These are phyloP conservation scores for Candida vartiovaarae DNA, from an alignment of 805 yeast genomes.

Conservation along the genomic window DNA sequence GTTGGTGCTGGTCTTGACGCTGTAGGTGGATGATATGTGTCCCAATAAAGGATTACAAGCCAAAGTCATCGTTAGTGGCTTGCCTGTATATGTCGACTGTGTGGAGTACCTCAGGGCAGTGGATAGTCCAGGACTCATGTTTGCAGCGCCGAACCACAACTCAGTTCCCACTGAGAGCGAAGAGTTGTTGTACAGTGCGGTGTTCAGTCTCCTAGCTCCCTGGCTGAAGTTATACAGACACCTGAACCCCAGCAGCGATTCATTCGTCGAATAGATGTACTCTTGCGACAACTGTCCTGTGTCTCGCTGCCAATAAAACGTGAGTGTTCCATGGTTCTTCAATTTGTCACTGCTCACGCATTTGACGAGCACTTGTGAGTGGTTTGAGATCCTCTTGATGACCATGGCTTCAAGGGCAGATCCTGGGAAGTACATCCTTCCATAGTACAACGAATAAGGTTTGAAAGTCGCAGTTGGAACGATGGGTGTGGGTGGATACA, in stretches of 20 bases:
- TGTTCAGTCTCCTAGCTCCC: constrained; percentile 30
- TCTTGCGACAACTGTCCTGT: constrained; percentile 61
- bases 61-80: constrained; percentile 82
- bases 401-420: constrained; percentile 83
- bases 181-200: constrained; percentile 49
- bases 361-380: constrained; percentile 61
- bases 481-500: constrained; percentile 25
- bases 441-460: constrained; percentile 55
- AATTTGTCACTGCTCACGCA: constrained; percentile 64
- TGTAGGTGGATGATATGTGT: constrained; percentile 78
- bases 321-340: constrained; percentile 48
- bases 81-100: constrained; percentile 77
- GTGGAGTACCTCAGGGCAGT: constrained; percentile 82
- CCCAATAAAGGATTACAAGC: constrained; percentile 89
- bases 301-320: constrained; percentile 66
- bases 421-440: constrained; percentile 84
- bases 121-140: constrained; percentile 86
- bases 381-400: constrained; percentile 51
- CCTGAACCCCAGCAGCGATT: constrained; percentile 74
- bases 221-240: constrained; percentile 58
- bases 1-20: constrained; percentile 69
- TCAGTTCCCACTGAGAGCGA: constrained; percentile 76
- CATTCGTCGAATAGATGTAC: constrained; percentile 74
- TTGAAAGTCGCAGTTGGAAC: neutral
- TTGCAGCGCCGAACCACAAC: constrained; percentile 76